Conservation (phyloP, 805 yeast genomes). For the Kockiozyma suomiensis region DNA sequence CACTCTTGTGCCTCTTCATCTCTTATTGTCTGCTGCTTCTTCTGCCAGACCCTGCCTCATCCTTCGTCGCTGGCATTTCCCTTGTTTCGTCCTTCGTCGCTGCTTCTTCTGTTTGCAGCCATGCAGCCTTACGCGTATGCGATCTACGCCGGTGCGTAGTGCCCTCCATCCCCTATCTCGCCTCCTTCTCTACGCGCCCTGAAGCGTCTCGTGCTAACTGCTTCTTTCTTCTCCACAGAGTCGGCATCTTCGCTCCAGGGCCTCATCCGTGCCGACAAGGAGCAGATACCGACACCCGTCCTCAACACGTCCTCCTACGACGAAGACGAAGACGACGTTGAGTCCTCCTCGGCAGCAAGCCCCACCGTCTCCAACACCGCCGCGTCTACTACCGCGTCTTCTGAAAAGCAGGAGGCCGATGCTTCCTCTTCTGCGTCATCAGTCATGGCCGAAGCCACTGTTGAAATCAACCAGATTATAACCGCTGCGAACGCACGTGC, state of each 20-base stretch:
- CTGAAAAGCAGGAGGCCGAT: not conserved
- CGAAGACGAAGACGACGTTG: constrained; percentile 14
- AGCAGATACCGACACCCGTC: constrained; percentile 2
- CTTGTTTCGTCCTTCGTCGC: not conserved
- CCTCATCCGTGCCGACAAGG: constrained; percentile 27
- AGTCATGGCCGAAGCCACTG: not conserved
- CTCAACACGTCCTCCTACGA: constrained; percentile 4
- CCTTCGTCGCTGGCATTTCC: no score
- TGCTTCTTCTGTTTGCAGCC: not conserved
- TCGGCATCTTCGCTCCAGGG: constrained; percentile 28
- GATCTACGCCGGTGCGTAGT: constrained; percentile 22
- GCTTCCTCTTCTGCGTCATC: constrained; percentile 2
- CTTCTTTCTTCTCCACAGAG: constrained; percentile 9
- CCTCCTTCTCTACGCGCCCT: not conserved
- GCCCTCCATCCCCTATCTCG: not conserved
- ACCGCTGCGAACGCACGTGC: constrained; percentile 7
- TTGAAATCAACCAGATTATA: not conserved
- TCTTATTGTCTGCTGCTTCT: no score
- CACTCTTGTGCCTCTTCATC: not conserved
- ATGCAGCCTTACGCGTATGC: constrained; percentile 21
- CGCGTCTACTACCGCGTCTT: not conserved
- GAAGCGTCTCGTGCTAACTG: not conserved
- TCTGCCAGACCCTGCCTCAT: no score
- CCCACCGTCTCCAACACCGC: not conserved
- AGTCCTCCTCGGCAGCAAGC: constrained; percentile 1